Base-by-base conservation (phyloP, 306 rosid species). In the Carpinus fangiana region DNA sequence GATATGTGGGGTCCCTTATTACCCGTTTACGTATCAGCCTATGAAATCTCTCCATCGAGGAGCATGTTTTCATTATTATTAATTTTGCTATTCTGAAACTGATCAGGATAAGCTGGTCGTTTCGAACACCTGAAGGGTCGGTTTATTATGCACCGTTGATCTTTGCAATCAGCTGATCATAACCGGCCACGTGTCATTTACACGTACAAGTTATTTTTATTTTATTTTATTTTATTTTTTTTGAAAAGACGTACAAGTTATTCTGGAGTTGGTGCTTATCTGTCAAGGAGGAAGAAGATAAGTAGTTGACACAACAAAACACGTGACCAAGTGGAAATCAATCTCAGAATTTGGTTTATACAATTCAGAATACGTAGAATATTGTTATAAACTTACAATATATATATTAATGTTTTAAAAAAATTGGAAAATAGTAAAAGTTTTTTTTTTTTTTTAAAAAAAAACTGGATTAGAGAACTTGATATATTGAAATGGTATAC, bases 61-160 rank as follows among this genome's bases (percentile, higher is more conserved):
- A 4, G 14, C 31, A 46, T 38, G 10, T 9, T 10, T 14, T 45
- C 9, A 4, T 16, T 28, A 34, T 26, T 31, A 36, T 23, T 23
- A 23, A 23, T 48, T 55, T 17, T 17, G 4, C 12, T 10, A 1
- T 20, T 71, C 8, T 17, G 4, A 5, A 12, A 48, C 61, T 3
- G 31, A 23, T 23, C 26, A 46, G 53, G 61, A 62, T 61, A 43
- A 72, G 18, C 11, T 54, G 69, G 45, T 12, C 81, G 20, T 18
- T 77, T 77, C 2, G 23, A 66, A 1, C 64, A 64, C 50, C 46
- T 31, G 46, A 65, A 82, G 41, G 48, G 81, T 10, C 78, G 11
- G 13, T 45, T 65, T 41, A 0, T 46, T 20, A 7, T 18, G 26
- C 26, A 8, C 70, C 81, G 28, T 61, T 5, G 13, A 81, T 76